A percentile compares a stretch with the other conserved stretches of the same genome.
Evolutionary conservation across 2,329 filamentous ascomycete genomes (phyloP).

Genomic region (Ophiosphaerella korrae): DNA sequence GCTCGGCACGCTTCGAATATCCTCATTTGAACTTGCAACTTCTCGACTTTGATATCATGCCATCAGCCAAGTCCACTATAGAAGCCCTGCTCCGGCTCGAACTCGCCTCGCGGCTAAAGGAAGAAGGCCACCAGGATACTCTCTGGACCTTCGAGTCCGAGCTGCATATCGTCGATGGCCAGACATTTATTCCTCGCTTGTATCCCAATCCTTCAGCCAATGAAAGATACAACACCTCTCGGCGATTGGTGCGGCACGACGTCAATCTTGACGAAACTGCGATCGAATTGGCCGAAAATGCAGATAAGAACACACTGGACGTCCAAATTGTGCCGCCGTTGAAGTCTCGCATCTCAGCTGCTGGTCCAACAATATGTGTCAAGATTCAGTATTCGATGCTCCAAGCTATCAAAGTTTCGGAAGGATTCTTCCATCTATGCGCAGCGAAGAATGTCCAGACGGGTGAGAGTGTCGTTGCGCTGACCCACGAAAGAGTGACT

Average conservation of each 20-base stretch:
- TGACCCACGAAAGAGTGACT: not conserved
- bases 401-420: slow-evolving; percentile 9
- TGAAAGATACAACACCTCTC: slow-evolving; percentile 24
- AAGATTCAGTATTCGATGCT: slow-evolving; percentile 8
- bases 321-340: slow-evolving; percentile 1
- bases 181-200: slow-evolving; percentile 6
- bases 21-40: slow-evolving; percentile 7
- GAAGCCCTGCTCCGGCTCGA: slow-evolving; percentile 7
- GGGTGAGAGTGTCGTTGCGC: slow-evolving; percentile 3
- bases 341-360: not conserved
- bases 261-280: slow-evolving; percentile 6
- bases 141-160: slow-evolving; percentile 13
- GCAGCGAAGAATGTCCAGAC: slow-evolving; percentile 4
- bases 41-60: slow-evolving; percentile 8
- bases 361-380: not conserved
- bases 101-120: not conserved
- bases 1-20: slow-evolving; percentile 2
- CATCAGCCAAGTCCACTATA: slow-evolving; percentile 4
- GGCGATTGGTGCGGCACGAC: slow-evolving; percentile 9
- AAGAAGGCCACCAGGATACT: not conserved
- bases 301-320: not conserved
- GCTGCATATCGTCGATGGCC: slow-evolving; percentile 1
- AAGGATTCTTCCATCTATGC: slow-evolving; percentile 5
- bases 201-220: slow-evolving; percentile 10
- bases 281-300: slow-evolving; percentile 2